A percentile compares a stretch with the other conserved stretches of the same genome.
Conservation (phyloP, 2,329 filamentous ascomycete genomes). For the Nannizzia gypsea region DNA sequence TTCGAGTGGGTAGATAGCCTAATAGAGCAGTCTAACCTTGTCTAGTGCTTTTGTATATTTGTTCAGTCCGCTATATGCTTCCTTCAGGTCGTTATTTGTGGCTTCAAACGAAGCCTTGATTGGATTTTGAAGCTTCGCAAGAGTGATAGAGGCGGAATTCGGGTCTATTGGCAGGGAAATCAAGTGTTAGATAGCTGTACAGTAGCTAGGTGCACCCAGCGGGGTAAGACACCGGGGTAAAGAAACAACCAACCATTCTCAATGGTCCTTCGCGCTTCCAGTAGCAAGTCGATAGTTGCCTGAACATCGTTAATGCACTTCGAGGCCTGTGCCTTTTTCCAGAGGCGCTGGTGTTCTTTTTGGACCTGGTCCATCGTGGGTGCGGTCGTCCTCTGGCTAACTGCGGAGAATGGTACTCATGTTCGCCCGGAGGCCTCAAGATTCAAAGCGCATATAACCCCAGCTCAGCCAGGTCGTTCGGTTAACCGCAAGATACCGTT, state of each 20-base stretch:
- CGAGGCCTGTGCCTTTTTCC: constrained; percentile 55
- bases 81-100: constrained; percentile 69
- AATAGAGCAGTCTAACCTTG: constrained; percentile 43
- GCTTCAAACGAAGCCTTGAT: constrained; percentile 69
- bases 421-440: not conserved
- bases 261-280: constrained; percentile 60
- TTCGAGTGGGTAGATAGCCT: not conserved
- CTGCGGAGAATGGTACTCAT: not conserved
- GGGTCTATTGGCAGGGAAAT: constrained; percentile 43
- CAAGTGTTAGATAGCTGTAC: not conserved
- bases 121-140: constrained; percentile 77
- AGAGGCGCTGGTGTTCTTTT: constrained; percentile 62
- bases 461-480: not conserved
- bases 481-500: not conserved
- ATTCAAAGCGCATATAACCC: not conserved
- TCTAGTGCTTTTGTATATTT: constrained; percentile 78
- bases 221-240: not conserved
- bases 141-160: constrained; percentile 56
- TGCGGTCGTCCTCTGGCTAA: not conserved
- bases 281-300: constrained; percentile 65
- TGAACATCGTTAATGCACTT: constrained; percentile 71
- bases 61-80: constrained; percentile 68
- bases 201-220: not conserved
- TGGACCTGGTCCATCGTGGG: constrained; percentile 51
- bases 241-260: constrained; percentile 45